Base-by-base conservation (phyloP, 1,284 basidiomycete species). In the Fomes fomentarius region DNA sequence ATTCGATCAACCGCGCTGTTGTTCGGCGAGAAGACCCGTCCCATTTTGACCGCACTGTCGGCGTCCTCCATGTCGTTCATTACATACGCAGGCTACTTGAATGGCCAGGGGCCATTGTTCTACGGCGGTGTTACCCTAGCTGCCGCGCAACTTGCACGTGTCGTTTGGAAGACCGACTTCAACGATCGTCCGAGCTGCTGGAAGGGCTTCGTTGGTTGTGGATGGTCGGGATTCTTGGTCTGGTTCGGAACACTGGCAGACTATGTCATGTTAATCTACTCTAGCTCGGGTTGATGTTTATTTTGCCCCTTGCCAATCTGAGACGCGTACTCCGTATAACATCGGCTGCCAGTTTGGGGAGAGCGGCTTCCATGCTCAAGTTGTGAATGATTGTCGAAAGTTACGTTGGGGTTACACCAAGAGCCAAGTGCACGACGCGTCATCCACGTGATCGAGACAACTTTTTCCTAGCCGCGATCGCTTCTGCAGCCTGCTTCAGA, bases 1-100 rank as follows among this genome's bases (percentile, higher is more conserved):
- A 96, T 99, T 68, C 93, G 91, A 61, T 96, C 94, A 9, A 99
- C 96, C 1, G 97, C 97, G 0, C 79, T 99, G 43, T 81, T 97
- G 38, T 98, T 99, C 70, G 91, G 85, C 30, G 76, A 84, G 39
- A 78, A 82, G 28, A 91, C 94, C 1, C 85, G 91, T 10, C 82
- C 87, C 0, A 85, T 97, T 62, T 83, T 99, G 34, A 74, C 82
- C 10, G 81, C 78, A 10, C 86, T 99, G 48, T 93, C 93, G 0
- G 74, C 79, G 0, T 83, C 87, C 3, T 89, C 93, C 46, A 68
- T 98, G 58, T 86, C 87, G 9, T 71, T 93, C 46, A 81, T 98
- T 54, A 80, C 87, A 1, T 84, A 87, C 60, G 90, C 94, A 1
- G 95, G 95, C 0, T 82, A 87, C 66, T 69, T 93, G 54, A 91